Evolutionary conservation across 1,284 basidiomycete species (phyloP).

Genomic region (Leccinum fuscescens): DNA sequence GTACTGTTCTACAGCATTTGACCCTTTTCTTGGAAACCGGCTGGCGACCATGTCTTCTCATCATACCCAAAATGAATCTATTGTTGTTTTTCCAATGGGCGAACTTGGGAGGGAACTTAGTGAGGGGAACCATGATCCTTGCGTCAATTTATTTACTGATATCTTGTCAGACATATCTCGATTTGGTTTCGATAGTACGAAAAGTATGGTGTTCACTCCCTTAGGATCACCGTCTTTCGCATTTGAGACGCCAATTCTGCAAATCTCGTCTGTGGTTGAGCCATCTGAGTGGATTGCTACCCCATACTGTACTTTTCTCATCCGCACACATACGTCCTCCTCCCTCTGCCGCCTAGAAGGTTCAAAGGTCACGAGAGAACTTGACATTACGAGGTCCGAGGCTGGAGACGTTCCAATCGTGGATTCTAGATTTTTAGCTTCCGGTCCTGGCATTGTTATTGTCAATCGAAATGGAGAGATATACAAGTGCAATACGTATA

Average conservation of each 20-base stretch:
- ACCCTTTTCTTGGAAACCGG: conserved; percentile 55
- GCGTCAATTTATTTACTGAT: conserved; percentile 6
- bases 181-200: conserved; percentile 30
- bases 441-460: conserved; percentile 33
- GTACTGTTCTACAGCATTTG: conserved; percentile 42
- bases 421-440: conserved; percentile 43
- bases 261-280: conserved; percentile 22
- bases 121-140: conserved; percentile 34
- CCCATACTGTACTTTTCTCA: conserved; percentile 28
- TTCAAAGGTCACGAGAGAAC: conserved; percentile 30
- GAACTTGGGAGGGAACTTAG: conserved; percentile 57
- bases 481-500: conserved; percentile 36
- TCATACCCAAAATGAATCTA: conserved; percentile 29
- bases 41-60: conserved; percentile 42
- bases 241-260: conserved; percentile 36
- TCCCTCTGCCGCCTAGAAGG: conserved; percentile 27
- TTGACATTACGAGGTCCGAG: conserved; percentile 40
- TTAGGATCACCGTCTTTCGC: conserved; percentile 35
- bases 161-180: conserved; percentile 49
- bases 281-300: conserved; percentile 24
- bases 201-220: conserved; percentile 42
- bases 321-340: conserved; percentile 32
- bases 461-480: conserved; percentile 49
- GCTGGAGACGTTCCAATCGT: conserved; percentile 41
- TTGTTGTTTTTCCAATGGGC: conserved; percentile 62